Evolutionary conservation across 23 red algal species (phyloP).

Genomic region (Porphyridium purpureum): DNA sequence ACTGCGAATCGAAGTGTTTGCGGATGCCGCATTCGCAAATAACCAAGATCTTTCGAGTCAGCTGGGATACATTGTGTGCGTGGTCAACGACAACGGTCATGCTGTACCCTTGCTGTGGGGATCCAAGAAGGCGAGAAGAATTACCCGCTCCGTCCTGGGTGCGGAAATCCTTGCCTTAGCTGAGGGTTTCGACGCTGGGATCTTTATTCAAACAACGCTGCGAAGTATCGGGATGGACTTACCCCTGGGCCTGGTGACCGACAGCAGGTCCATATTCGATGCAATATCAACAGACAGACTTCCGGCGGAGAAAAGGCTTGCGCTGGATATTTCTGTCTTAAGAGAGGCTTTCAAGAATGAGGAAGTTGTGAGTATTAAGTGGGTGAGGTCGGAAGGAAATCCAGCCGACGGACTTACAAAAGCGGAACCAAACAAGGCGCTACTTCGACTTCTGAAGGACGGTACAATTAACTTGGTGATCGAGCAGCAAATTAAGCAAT

Average conservation of each 20-base stretch:
- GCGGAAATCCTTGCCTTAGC: not conserved
- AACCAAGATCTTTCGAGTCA: not conserved
- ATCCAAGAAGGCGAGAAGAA: slow-evolving; percentile 1
- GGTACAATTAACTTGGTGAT: not conserved
- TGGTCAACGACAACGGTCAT: not conserved
- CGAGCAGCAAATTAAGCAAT: slow-evolving; percentile 1
- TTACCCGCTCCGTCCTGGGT: not conserved
- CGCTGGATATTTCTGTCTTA: slow-evolving; percentile 1
- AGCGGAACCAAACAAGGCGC: not conserved
- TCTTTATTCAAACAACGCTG: not conserved
- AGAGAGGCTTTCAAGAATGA: slow-evolving; percentile 3
- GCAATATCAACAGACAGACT: not conserved
- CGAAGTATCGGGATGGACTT: not conserved
- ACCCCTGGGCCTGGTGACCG: slow-evolving; percentile 1
- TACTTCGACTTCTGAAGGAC: not conserved
- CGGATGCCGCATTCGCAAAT: not conserved
- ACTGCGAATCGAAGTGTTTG: not conserved
- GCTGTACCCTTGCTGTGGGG: not conserved
- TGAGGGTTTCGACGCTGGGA: not conserved
- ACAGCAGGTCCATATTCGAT: too few species aligned
- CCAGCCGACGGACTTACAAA: not conserved
- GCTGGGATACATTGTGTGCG: slow-evolving; percentile 1
- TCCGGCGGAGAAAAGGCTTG: not conserved
- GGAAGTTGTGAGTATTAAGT: not conserved
- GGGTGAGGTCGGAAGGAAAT: not conserved